A percentile compares a stretch with the other conserved stretches of the same genome.
Conservation (phyloP, 768 basidiomycete genomes). For the Collybia sp. region DNA sequence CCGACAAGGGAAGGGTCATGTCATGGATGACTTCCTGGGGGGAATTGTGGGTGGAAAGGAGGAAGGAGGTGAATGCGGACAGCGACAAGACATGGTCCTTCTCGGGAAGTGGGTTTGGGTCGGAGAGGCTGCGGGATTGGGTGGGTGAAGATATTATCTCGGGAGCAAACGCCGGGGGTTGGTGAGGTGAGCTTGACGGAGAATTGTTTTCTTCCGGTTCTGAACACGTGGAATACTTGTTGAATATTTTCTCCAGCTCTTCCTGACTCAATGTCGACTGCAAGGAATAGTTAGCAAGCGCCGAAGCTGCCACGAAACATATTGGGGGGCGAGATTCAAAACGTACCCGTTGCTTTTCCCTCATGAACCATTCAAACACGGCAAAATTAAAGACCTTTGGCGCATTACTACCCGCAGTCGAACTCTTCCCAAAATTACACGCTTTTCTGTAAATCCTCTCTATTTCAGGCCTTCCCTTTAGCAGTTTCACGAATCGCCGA, state of each 20-base stretch:
- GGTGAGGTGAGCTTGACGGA: no score
- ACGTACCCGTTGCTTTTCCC: constrained; percentile 35
- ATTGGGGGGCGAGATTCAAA: not conserved
- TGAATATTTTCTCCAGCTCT: constrained; percentile 30
- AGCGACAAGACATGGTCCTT: constrained; percentile 21
- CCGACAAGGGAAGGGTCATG: constrained; percentile 83
- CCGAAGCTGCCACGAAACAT: not conserved
- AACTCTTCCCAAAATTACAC: constrained; percentile 1
- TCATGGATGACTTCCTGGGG: constrained; percentile 56
- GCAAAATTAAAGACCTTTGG: constrained; percentile 33
- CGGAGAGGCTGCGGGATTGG: no score
- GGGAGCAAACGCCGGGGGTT: no score
- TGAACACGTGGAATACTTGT: constrained; percentile 23
- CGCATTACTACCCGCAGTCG: constrained; percentile 11
- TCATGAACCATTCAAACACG: constrained; percentile 42
- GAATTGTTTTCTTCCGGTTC: not conserved
- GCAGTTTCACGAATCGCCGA: constrained; percentile 72
- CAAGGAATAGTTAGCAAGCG: constrained; percentile 2
- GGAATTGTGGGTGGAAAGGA: constrained; percentile 74
- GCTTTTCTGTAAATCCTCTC: constrained; percentile 53
- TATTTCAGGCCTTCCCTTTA: constrained; percentile 84
- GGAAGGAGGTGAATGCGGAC: constrained; percentile 72
- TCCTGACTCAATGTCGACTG: constrained; percentile 29
- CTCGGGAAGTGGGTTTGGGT: no score
- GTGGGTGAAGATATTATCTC: no score